Evolutionary conservation across 768 basidiomycete genomes (phyloP).

Genomic region (Leccinum pellstonianum): DNA sequence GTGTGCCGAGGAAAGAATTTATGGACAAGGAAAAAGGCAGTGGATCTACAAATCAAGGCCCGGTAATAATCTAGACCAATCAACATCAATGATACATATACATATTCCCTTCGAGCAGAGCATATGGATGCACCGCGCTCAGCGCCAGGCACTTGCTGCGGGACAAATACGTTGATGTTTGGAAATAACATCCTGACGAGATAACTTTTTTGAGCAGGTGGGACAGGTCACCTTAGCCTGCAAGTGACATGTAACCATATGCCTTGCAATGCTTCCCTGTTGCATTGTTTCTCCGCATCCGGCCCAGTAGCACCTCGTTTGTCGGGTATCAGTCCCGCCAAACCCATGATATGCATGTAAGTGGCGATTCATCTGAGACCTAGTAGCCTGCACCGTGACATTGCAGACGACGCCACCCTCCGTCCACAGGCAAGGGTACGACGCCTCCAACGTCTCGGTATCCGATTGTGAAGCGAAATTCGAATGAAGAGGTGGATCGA

Average conservation of each 20-base stretch:
- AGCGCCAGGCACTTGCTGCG: constrained; percentile 16
- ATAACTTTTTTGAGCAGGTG: constrained; percentile 28
- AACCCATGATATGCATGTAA: constrained; percentile 25
- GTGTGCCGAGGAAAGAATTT: not conserved
- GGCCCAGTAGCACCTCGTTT: constrained; percentile 21
- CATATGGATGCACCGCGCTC: not conserved
- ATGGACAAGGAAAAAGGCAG: not conserved
- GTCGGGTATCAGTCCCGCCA: constrained; percentile 21
- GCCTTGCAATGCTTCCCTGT: constrained; percentile 30
- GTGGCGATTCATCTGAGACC: constrained; percentile 28
- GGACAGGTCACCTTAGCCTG: constrained; percentile 30
- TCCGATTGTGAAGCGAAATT: constrained; percentile 3
- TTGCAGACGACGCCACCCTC: constrained; percentile 13
- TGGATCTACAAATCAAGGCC: not conserved
- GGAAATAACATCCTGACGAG: constrained; percentile 27
- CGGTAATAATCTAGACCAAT: not conserved
- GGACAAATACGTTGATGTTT: constrained; percentile 29
- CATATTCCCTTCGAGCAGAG: not conserved
- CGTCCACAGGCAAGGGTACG: constrained; percentile 22
- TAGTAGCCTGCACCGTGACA: constrained; percentile 21
- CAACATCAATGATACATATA: not conserved
- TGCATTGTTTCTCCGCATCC: constrained; percentile 25
- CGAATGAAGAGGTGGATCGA: not conserved
- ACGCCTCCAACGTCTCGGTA: constrained; percentile 2
- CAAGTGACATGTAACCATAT: constrained; percentile 28